A percentile compares a stretch with the other conserved stretches of the same genome.
These are phyloP conservation scores for Entomortierella lignicola DNA, from an alignment of 192 early-diverging fungal genomes.

Conservation along the genomic window DNA sequence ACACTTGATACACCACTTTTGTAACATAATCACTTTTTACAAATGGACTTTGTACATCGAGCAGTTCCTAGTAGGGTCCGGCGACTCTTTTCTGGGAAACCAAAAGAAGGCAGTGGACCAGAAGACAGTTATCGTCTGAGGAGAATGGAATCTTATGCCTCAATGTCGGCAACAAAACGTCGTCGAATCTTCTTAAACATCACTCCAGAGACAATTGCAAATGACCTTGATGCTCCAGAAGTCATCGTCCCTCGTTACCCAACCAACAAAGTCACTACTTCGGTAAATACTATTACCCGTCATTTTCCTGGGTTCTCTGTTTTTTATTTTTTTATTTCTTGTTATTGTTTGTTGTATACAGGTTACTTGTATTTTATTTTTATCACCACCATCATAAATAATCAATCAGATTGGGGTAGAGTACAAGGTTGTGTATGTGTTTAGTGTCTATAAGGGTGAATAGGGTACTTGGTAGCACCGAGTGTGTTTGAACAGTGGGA, in stretches of 20 bases:
- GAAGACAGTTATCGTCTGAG: slow-evolving; percentile 51
- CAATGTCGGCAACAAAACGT: slow-evolving; percentile 44
- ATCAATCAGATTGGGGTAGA: background rate
- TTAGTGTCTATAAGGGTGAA: background rate
- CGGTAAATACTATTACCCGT: slow-evolving; percentile 49
- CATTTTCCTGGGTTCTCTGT: background rate
- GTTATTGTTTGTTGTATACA: background rate
- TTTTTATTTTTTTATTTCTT: slow-evolving; percentile 9
- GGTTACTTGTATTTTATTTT: too few relatives aligned
- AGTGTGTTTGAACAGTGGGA: background rate
- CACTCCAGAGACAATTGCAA: slow-evolving; percentile 47
- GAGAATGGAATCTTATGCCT: slow-evolving; percentile 53
- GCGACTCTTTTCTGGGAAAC: slow-evolving; percentile 23
- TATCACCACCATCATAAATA: too few relatives aligned
- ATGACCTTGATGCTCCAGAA: slow-evolving; percentile 44
- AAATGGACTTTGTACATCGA: slow-evolving; percentile 50
- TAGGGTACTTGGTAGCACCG: background rate
- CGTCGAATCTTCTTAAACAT: slow-evolving; percentile 51
- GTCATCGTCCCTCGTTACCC: slow-evolving; percentile 41
- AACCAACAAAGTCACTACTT: slow-evolving; percentile 50
- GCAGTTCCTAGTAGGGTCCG: slow-evolving; percentile 47
- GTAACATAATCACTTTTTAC: background rate
- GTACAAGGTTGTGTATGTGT: too few relatives aligned
- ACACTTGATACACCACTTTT: background rate
- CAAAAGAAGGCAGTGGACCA: slow-evolving; percentile 37